Evolutionary conservation across 176 grass and related monocot genomes (phyloP), one percentile per base, ranked within the genome.

Genomic region (Phragmites australis): DNA sequence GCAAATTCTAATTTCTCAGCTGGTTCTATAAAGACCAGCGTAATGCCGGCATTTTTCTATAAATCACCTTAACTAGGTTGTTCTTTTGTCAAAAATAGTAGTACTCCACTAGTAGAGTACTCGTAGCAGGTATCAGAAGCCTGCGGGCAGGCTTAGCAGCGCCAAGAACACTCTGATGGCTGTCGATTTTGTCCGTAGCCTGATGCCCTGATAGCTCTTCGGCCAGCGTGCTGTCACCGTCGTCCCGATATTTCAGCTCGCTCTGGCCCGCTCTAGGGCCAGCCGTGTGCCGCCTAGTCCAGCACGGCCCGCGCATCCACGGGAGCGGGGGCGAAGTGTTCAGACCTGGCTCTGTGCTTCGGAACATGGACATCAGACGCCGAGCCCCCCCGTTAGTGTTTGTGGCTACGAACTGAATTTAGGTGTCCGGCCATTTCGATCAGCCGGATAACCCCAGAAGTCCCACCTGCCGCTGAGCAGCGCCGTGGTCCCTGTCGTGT

Each of bases 161-260:
- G 21, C 52, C 50, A 22, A 23, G 21, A 54, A 29, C 56, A 59
- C 25, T 5, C 56, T 5, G 10, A 25, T 25, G 39, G 15, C 2
- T 41, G 11, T 44, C n/a, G 13, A 18, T 31, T 70, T 62, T 40
- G 44, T 14, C 51, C 25, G 21, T 15, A 19, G n/a, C n/a, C n/a
- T n/a, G n/a, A n/a, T n/a, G n/a, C n/a, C n/a, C n/a, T n/a, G n/a
- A n/a, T n/a, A n/a, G n/a, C n/a, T n/a, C n/a, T n/a, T n/a, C n/a
- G n/a, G n/a, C n/a, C n/a, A 5, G 29, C 30, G 73, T 85, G 83
- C 45, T 32, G 37, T 54, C 46, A 27, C 58, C 68, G 44, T 70
- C 25, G 15, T 25, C 68, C 68, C 12, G 4, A 18, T n/a, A 34
- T 66, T 47, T 19, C 41, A 55, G 72, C 72, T 15, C 49, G 3